Evolutionary conservation across 1,284 basidiomycete genomes (phyloP).

Genomic region (Phellopilus nigrolimitatus): DNA sequence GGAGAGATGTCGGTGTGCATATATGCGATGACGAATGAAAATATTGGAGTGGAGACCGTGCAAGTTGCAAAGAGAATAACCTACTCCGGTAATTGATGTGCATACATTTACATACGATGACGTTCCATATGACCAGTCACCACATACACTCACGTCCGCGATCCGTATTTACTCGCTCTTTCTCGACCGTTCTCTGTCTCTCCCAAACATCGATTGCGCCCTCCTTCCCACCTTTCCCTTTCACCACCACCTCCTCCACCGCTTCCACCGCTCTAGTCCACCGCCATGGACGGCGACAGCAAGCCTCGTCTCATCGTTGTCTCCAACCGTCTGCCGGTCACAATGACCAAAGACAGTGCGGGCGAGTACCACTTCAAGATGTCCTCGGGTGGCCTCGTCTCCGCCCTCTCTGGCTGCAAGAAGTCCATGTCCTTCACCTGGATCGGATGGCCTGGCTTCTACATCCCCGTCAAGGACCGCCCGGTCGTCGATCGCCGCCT

Average conservation of each 20-base stretch:
- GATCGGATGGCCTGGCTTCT: conserved; percentile 91
- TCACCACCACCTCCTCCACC: conserved; percentile 22
- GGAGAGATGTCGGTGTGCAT: no score
- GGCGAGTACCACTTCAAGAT: conserved; percentile 97
- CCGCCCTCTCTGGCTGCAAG: conserved; percentile 92
- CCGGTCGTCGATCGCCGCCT: conserved; percentile 83
- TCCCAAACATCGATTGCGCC: no score
- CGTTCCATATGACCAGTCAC: no score
- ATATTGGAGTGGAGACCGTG: no score
- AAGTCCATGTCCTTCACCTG: conserved; percentile 94
- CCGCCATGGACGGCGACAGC: conserved; percentile 4
- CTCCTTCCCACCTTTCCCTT: conserved; percentile 13
- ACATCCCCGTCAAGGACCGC: conserved; percentile 86
- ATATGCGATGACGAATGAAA: no score
- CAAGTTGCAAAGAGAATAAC: no score
- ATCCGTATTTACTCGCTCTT: no score
- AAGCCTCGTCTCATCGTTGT: conserved; percentile 86
- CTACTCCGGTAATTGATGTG: no score
- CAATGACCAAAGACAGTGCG: conserved; percentile 81
- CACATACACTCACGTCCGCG: no score
- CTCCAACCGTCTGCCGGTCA: conserved; percentile 91
- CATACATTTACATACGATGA: no score
- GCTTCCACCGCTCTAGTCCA: conserved; percentile 19
- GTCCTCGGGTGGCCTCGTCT: conserved; percentile 93
- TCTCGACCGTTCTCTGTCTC: no score